Conservation (phyloP, 805 yeast genomes). For the Nakazawaea wickerhamii region DNA sequence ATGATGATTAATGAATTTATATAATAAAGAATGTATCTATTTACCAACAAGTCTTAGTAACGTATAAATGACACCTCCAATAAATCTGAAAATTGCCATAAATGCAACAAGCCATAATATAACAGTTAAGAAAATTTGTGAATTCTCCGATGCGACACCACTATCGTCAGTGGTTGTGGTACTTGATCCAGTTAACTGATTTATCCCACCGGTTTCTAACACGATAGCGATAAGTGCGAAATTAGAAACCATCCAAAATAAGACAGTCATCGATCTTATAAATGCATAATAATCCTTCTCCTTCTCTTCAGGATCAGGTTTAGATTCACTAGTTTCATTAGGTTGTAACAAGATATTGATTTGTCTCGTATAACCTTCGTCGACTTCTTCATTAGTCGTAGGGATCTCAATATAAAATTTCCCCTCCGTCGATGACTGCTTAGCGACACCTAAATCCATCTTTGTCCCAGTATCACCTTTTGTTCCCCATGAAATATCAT, state of each 20-base stretch:
- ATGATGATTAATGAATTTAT: slow-evolving; percentile 44
- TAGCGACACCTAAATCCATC: slow-evolving; percentile 81
- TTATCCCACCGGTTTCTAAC: slow-evolving; percentile 76
- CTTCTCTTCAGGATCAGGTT: slow-evolving; percentile 34
- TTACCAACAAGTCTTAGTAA: slow-evolving; percentile 9
- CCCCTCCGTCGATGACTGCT: slow-evolving; percentile 53
- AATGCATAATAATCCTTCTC: slow-evolving; percentile 85
- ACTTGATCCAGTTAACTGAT: slow-evolving; percentile 32
- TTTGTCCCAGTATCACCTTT: slow-evolving; percentile 67
- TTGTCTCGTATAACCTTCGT: slow-evolving; percentile 63
- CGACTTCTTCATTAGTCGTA: slow-evolving; percentile 70
- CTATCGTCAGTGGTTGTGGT: slow-evolving; percentile 25
- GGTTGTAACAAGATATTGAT: slow-evolving; percentile 47
- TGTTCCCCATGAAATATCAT: slow-evolving; percentile 97
- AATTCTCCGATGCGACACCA: slow-evolving; percentile 31
- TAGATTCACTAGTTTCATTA: slow-evolving; percentile 19
- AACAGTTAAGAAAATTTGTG: slow-evolving; percentile 70
- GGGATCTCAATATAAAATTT: slow-evolving; percentile 57
- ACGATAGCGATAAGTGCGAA: slow-evolving; percentile 79
- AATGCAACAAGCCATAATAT: slow-evolving; percentile 92
- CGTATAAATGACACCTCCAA: slow-evolving; percentile 60
- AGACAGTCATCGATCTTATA: slow-evolving; percentile 82
- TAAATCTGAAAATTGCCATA: slow-evolving; percentile 75
- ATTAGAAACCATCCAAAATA: slow-evolving; percentile 86
- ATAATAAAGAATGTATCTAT: background rate